Evolutionary conservation across 768 basidiomycete genomes (phyloP).

Genomic region (Heimioporus sp.): DNA sequence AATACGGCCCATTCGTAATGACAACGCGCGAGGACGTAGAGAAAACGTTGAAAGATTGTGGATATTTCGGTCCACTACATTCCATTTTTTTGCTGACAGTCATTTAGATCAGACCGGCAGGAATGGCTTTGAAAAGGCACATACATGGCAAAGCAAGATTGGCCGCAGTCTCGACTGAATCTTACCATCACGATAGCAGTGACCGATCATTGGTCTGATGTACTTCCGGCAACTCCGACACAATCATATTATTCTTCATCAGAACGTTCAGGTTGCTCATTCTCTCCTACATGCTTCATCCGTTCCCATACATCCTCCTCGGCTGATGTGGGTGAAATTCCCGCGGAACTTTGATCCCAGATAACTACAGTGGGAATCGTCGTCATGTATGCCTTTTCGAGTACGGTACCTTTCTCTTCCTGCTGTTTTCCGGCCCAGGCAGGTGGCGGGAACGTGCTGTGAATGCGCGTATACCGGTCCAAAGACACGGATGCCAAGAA

Average conservation of each 20-base stretch:
- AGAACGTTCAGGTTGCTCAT: neutral
- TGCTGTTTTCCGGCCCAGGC: slow-evolving; percentile 45
- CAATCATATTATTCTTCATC: neutral
- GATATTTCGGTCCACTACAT: slow-evolving; percentile 19
- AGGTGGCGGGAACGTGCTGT: slow-evolving; percentile 58
- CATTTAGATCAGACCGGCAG: slow-evolving; percentile 59
- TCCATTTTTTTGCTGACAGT: slow-evolving; percentile 4
- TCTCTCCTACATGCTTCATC: slow-evolving; percentile 53
- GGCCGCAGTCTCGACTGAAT: slow-evolving; percentile 32
- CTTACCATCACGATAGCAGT: neutral
- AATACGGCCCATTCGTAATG: slow-evolving; percentile 89
- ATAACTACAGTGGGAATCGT: slow-evolving; percentile 58
- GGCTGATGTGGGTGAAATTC: slow-evolving; percentile 6
- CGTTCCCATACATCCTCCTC: slow-evolving; percentile 60
- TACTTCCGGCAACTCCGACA: neutral
- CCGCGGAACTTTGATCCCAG: slow-evolving; percentile 51
- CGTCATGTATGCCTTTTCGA: slow-evolving; percentile 64
- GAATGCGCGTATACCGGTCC: slow-evolving; percentile 71
- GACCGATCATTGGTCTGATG: neutral
- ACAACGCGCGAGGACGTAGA: slow-evolving; percentile 77
- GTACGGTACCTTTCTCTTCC: slow-evolving; percentile 55
- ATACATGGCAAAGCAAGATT: slow-evolving; percentile 84
- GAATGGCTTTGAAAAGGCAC: slow-evolving; percentile 92
- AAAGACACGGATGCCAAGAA: slow-evolving; percentile 59
- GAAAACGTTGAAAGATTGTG: slow-evolving; percentile 80